Evolutionary conservation across 495 filamentous ascomycete species (phyloP).

Genomic region (Talaromyces ruber): DNA sequence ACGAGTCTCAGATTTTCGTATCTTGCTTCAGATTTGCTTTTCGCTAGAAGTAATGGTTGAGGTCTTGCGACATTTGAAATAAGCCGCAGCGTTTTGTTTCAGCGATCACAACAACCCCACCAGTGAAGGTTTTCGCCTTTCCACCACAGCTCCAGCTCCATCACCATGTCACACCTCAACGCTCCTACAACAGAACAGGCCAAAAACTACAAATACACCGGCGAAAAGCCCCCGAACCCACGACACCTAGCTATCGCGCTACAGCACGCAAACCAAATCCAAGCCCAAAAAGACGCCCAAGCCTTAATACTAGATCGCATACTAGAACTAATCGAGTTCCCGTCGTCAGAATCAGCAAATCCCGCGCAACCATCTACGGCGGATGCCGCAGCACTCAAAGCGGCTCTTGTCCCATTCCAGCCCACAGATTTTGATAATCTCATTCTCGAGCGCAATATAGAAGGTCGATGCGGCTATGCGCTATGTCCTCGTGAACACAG

Average conservation of each 20-base stretch:
- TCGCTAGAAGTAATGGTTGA: not conserved
- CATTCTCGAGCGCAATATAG: constrained; percentile 77
- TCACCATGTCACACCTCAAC: constrained; percentile 11
- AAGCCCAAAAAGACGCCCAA: constrained; percentile 68
- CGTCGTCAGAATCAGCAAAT: constrained; percentile 38
- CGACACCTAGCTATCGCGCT: constrained; percentile 59
- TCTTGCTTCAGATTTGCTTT: not conserved
- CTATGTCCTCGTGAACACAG: constrained; percentile 57
- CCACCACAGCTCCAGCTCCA: constrained; percentile 22
- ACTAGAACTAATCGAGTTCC: constrained; percentile 56
- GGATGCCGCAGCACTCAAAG: constrained; percentile 51
- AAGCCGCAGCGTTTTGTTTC: not conserved
- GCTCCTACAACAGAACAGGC: constrained; percentile 10
- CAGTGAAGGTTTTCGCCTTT: not conserved
- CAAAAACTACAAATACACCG: constrained; percentile 17
- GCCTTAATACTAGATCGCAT: constrained; percentile 59
- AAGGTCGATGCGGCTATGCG: constrained; percentile 69
- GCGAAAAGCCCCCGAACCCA: constrained; percentile 32
- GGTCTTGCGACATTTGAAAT: not conserved
- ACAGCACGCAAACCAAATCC: constrained; percentile 70
- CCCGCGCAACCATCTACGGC: constrained; percentile 47
- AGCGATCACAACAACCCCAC: not conserved
- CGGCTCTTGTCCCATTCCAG: constrained; percentile 59
- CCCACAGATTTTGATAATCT: constrained; percentile 80
- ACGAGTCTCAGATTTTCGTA: not conserved